phyloP scores from a whole-genome alignment of 345 rosid species.

The Citropsis articulata region DNA sequence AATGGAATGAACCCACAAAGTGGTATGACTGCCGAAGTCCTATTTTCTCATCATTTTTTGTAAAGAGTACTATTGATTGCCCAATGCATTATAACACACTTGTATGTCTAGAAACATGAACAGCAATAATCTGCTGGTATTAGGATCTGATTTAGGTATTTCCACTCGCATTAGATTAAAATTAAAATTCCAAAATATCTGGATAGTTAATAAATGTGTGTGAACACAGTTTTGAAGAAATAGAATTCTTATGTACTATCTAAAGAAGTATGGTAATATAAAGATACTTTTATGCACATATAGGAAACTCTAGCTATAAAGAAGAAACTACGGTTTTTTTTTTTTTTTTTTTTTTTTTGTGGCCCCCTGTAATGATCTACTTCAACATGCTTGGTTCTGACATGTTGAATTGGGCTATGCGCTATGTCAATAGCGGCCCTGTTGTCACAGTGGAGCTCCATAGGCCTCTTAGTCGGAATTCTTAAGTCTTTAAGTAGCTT shows the following conservation, averaged over 20 bases:
- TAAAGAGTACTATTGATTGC: background rate
- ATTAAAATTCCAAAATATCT: background rate
- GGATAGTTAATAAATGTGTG: background rate
- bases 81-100: background rate
- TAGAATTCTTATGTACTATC: too few relatives aligned
- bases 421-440: background rate
- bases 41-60: background rate
- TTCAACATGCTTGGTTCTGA: background rate
- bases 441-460: background rate
- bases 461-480: background rate
- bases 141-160: background rate
- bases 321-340: too few relatives aligned
- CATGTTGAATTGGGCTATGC: background rate
- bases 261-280: too few relatives aligned
- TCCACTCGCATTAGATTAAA: background rate
- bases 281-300: too few relatives aligned
- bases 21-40: slow-evolving; percentile 37
- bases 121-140: background rate
- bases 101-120: background rate
- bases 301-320: too few relatives aligned
- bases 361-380: background rate
- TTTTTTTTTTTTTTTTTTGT: too few relatives aligned
- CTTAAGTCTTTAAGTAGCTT: background rate
- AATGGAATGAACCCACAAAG: slow-evolving; percentile 37
- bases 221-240: too few relatives aligned